phyloP scores from a whole-genome alignment of 140 eudicot species.

The Stevia rebaudiana region DNA sequence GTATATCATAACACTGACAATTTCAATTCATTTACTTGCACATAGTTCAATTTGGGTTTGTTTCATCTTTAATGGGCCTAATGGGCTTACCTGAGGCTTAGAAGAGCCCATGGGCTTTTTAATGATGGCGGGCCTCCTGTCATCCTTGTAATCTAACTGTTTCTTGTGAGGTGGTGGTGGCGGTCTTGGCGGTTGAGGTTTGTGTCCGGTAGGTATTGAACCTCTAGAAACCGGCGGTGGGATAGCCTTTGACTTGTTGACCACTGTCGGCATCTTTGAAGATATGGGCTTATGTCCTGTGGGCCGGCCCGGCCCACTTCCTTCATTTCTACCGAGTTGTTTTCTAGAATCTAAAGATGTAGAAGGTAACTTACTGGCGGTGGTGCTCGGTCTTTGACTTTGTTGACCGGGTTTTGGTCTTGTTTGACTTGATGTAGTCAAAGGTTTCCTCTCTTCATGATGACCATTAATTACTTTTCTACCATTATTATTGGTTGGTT shows the following conservation, averaged over 20 bases:
- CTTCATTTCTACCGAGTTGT: constrained; percentile 42
- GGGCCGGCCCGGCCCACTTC: constrained; percentile 69
- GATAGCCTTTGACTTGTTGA: constrained; percentile 31
- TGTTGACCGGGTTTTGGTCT: constrained; percentile 40
- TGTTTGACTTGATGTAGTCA: constrained; percentile 28
- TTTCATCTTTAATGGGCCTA: neutral
- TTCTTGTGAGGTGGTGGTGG: constrained; percentile 32
- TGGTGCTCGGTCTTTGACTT: constrained; percentile 36
- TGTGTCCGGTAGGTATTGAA: constrained; percentile 32
- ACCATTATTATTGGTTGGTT: constrained; percentile 35
- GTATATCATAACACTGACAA: neutral
- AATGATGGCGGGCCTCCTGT: constrained; percentile 31
- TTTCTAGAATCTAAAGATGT: constrained; percentile 32
- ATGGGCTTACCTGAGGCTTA: constrained; percentile 48
- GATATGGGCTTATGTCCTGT: constrained; percentile 37
- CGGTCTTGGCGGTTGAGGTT: constrained; percentile 29
- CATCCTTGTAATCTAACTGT: constrained; percentile 38
- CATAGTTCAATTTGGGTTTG: neutral
- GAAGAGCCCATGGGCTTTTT: constrained; percentile 43
- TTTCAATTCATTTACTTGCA: neutral
- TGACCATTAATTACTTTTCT: constrained; percentile 37
- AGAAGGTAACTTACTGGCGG: constrained; percentile 25
- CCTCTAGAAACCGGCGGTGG: constrained; percentile 35
- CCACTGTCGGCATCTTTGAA: constrained; percentile 22
- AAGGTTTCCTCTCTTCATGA: constrained; percentile 43